Evolutionary conservation across 2,329 filamentous ascomycete genomes (phyloP), one percentile per base, ranked within the genome.

Genomic region (Microascus cirrosus): DNA sequence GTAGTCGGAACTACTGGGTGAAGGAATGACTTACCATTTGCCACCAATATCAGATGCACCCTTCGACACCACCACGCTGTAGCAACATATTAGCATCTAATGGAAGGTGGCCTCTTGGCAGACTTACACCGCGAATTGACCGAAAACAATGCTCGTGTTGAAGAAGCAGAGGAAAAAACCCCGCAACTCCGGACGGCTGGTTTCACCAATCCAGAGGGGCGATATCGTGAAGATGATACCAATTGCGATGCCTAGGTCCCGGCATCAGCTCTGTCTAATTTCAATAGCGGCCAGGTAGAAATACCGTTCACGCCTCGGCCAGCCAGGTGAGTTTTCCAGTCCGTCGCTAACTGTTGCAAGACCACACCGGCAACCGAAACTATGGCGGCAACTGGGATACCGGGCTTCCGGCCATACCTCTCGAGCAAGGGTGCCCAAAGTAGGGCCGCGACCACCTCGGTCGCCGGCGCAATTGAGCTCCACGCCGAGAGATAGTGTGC

Each of bases 181-280:
- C 11, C 70, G 65, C 11, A 71, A 64, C 53, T 72, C 70, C 0
- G 70, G 70, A 0, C 70, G 64, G 48, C 64, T 66, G 2, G 61
- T 70, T 60, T 72, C 70, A 13, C 69, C 69, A 57, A 72, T 72
- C 68, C 68, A 72, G 11, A 71, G 59, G 1, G 70, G 70, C 10
- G 69, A 66, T n/a, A 71, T 67, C 1, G 67, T 67, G 57, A 70
- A 71, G 62, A 71, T 67, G 1, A 71, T 68, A 11, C 70, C 69
- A 51, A 71, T 68, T 1, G 66, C 68, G 53, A 68, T 62, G 5
- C 62, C 63, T 63, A 18, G 18, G 20, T 20, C 18, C 8, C 28
- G 4, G 28, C 8, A 32, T 32, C 28, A 32, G 28, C 28, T 32
- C 4, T 8, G 28, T 32, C 8, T 32, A 32, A 59, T 65, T n/a